Evolutionary conservation across 305 asterid species (phyloP).

Genomic region (Rubia occidens): DNA sequence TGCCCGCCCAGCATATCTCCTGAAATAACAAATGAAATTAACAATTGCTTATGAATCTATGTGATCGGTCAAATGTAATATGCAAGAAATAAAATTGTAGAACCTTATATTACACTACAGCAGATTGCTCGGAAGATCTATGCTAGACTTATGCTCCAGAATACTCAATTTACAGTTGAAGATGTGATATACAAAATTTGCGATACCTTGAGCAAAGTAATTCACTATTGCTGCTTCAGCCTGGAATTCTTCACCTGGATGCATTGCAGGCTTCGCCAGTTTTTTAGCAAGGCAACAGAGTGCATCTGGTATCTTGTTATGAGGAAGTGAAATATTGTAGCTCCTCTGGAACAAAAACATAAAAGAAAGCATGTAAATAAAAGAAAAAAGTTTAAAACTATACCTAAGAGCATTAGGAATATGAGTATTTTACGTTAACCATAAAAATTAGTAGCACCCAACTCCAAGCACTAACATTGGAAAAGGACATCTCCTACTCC

Average conservation of each 20-base stretch:
- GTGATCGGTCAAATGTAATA: too few species aligned
- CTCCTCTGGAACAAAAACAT: slow-evolving; percentile 46
- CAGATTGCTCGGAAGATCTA: neutral
- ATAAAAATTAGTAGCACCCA: neutral
- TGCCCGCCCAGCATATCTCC: slow-evolving; percentile 98
- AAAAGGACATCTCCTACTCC: neutral
- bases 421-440: neutral
- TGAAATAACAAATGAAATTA: slow-evolving; percentile 21
- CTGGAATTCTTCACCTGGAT: slow-evolving; percentile 52
- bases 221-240: slow-evolving; percentile 98
- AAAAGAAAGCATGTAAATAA: neutral
- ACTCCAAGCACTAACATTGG: too few species aligned
- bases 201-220: slow-evolving; percentile 72
- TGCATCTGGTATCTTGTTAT: slow-evolving; percentile 73
- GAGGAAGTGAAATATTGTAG: slow-evolving; percentile 75
- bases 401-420: neutral
- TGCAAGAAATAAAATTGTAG: neutral
- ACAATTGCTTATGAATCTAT: neutral
- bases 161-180: neutral
- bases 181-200: neutral
- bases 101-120: neutral
- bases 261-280: slow-evolving; percentile 83
- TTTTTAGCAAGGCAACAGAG: slow-evolving; percentile 57
- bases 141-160: neutral
- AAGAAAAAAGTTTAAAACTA: neutral